Evolutionary conservation across 2,329 filamentous ascomycete genomes (phyloP), one percentile per base, ranked within the genome.

Genomic region (Daldinia eschscholtzii): DNA sequence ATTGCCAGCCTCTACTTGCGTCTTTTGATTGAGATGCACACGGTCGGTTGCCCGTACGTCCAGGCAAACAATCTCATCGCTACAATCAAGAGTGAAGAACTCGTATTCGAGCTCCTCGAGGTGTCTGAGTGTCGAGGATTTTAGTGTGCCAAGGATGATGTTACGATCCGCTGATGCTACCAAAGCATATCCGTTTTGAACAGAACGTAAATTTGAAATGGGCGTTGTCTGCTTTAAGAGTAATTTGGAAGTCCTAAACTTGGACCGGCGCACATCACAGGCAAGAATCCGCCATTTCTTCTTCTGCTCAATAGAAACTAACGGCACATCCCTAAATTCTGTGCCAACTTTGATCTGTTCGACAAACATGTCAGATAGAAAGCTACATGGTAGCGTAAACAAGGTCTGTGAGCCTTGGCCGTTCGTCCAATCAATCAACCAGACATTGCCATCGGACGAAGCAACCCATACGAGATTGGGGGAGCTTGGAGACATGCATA

Each of bases 21-120:
- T 64, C 70, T 77, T 75, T 71, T 77, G 41, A 66, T 77, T 74
- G 70, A 83, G 63, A 57, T 79, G 77, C 30, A 79, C 61, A 55
- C 77, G 77, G 15, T 74, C 69, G 6, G 73, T 70, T 37, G 81
- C 80, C 70, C 88, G 86, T 58, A 92, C 77, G 75, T 96, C 91
- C 50, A 93, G 80, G 67, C 88, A 89, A 30, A 88, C 89, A 58
- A 94, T 87, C 46, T 87, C 84, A 71, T 93, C 89, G 2, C 88
- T 86, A 15, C 83, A 81, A 62, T 89, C 86, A 65, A 91, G 86
- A 15, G 85, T 84, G 70, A 85, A 86, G 73, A 90, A 87, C 53
- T 88, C 85, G 75, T 87, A 89, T 44, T 81, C 80, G 20, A 87
- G 78, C 41, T 83, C 80, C n/a, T 79, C 76, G 37, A 85, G 67